phyloP scores from a whole-genome alignment of 2,329 filamentous ascomycete genomes.

The Didymella exigua region DNA sequence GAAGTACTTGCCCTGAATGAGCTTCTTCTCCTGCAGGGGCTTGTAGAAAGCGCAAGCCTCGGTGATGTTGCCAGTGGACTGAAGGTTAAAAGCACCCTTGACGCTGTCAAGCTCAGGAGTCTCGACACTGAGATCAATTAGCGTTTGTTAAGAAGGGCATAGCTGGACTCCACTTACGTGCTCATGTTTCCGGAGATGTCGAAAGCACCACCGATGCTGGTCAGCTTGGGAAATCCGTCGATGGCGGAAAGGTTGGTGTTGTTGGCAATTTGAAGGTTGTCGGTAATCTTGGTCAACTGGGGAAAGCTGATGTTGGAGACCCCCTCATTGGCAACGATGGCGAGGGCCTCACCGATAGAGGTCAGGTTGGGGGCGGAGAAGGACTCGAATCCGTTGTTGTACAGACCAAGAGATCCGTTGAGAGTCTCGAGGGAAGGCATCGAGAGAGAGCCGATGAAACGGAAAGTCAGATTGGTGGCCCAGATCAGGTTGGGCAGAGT shows the following conservation, averaged over 20 bases:
- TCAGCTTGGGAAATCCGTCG: constrained; percentile 70
- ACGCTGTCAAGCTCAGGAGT: constrained; percentile 63
- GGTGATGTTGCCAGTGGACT: constrained; percentile 52
- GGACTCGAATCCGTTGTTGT: constrained; percentile 72
- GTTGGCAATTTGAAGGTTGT: constrained; percentile 86
- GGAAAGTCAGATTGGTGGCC: constrained; percentile 81
- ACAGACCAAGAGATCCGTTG: constrained; percentile 82
- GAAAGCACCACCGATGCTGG: constrained; percentile 76
- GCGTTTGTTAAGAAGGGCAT: constrained; percentile 4
- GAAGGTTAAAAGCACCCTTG: constrained; percentile 58
- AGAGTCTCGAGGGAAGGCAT: constrained; percentile 75
- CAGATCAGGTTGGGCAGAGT: constrained; percentile 78
- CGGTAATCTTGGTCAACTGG: constrained; percentile 69
- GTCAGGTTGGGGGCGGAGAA: constrained; percentile 75
- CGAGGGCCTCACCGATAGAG: constrained; percentile 62
- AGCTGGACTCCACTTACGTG: constrained; percentile 64
- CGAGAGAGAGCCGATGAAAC: constrained; percentile 75
- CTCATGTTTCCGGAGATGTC: constrained; percentile 85
- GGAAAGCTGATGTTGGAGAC: constrained; percentile 79
- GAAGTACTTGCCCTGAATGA: constrained; percentile 50
- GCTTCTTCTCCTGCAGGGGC: constrained; percentile 48
- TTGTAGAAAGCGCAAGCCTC: constrained; percentile 51
- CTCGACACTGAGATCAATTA: constrained; percentile 63
- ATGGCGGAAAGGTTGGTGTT: constrained; percentile 76
- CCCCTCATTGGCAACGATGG: constrained; percentile 62